phyloP scores from a whole-genome alignment of 1,139 yeast genomes.

The Debaryomycetaceae sp. region DNA sequence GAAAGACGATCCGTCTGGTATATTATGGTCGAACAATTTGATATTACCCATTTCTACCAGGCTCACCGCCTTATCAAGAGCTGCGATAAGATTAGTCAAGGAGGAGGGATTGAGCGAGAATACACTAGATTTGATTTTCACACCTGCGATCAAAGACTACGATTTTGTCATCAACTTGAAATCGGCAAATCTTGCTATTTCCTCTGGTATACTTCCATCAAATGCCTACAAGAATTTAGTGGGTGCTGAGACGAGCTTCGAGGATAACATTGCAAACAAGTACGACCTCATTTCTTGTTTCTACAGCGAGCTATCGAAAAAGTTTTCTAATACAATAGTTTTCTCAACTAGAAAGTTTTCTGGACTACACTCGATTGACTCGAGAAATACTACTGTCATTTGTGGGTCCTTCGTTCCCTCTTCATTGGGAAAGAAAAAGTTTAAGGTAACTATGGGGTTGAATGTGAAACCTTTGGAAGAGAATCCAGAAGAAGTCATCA shows the following conservation, averaged over 20 bases:
- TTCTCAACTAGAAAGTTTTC: constrained; percentile 58
- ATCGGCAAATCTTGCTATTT: constrained; percentile 37
- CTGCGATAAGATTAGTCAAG: constrained; percentile 57
- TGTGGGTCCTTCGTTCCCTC: constrained; percentile 81
- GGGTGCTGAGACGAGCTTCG: constrained; percentile 36
- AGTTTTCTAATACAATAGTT: constrained; percentile 53
- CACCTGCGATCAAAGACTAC: constrained; percentile 80
- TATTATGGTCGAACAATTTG: constrained; percentile 70
- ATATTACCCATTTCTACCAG: constrained; percentile 82
- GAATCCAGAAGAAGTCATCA: constrained; percentile 41
- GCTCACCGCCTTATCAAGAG: constrained; percentile 81
- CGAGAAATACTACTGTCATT: constrained; percentile 54
- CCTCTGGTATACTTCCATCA: constrained; percentile 56
- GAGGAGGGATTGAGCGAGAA: constrained; percentile 41
- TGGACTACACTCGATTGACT: constrained; percentile 25
- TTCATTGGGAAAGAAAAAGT: constrained; percentile 53
- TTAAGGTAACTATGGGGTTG: constrained; percentile 76
- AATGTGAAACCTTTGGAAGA: constrained; percentile 61
- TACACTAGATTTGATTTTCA: constrained; percentile 57
- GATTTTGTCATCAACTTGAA: constrained; percentile 69
- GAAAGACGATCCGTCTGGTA: constrained; percentile 78
- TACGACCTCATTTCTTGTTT: constrained; percentile 57
- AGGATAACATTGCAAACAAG: constrained; percentile 41
- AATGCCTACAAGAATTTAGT: constrained; percentile 64
- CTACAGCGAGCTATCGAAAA: constrained; percentile 52